These are phyloP conservation scores for Crassisporium funariophilum DNA, from an alignment of 768 basidiomycete species.

Conservation along the genomic window DNA sequence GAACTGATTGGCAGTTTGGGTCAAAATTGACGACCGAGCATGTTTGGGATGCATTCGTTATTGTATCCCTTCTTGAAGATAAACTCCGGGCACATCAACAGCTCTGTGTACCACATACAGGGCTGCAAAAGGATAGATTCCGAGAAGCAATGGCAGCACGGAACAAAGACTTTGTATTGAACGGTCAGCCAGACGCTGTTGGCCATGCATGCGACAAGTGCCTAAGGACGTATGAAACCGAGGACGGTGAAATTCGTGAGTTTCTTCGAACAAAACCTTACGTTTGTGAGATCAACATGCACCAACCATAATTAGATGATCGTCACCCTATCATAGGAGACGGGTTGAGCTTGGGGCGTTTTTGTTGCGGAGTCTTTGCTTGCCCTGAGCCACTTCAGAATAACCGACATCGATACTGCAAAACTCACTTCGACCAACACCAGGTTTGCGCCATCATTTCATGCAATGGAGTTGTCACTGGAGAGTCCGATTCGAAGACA, in stretches of 20 bases:
- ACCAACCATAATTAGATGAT: conserved; percentile 4
- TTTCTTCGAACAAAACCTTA: background rate
- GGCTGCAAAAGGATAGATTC: conserved; percentile 28
- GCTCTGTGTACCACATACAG: conserved; percentile 26
- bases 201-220: conserved; percentile 31
- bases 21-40: conserved; percentile 24
- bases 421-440: conserved; percentile 3
- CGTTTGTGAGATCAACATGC: too few species aligned
- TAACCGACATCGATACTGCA: conserved; percentile 14
- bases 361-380: conserved; percentile 12
- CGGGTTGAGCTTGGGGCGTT: conserved; percentile 14
- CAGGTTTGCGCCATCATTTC: conserved; percentile 11
- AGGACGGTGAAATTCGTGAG: conserved; percentile 5
- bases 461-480: conserved; percentile 1
- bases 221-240: conserved; percentile 12
- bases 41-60: conserved; percentile 33
- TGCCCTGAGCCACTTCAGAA: conserved; percentile 11
- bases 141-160: conserved; percentile 24
- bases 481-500: conserved; percentile 7
- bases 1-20: conserved; percentile 24
- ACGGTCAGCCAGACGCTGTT: conserved; percentile 27
- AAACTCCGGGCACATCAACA: background rate
- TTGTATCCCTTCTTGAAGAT: conserved; percentile 28
- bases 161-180: conserved; percentile 20
- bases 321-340: conserved; percentile 16